These are phyloP conservation scores for Tolypocladium sp. DNA, from an alignment of 2,329 filamentous ascomycete genomes.

Conservation along the genomic window DNA sequence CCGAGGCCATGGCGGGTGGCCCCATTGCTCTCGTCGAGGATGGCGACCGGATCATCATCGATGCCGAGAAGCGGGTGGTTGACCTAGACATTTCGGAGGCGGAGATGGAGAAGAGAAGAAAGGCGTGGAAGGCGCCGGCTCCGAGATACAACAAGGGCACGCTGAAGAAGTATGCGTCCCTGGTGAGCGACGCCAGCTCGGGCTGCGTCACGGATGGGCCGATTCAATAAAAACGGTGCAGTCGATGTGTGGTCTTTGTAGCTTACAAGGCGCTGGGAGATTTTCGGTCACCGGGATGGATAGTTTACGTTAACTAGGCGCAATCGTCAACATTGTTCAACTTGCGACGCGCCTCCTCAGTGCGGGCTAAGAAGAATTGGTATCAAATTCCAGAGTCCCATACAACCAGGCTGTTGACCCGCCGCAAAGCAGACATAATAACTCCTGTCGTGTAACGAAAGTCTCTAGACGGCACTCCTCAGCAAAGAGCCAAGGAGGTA, in stretches of 20 bases:
- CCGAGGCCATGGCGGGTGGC: slow-evolving; percentile 77
- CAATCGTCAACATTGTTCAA: not conserved
- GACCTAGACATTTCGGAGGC: slow-evolving; percentile 58
- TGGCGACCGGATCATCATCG: slow-evolving; percentile 73
- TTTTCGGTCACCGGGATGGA: not conserved
- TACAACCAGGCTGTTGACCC: not conserved
- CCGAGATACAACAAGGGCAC: slow-evolving; percentile 54
- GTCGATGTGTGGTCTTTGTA: not conserved
- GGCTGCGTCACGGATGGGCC: slow-evolving; percentile 47
- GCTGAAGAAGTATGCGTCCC: slow-evolving; percentile 57
- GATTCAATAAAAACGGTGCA: slow-evolving; percentile 4
- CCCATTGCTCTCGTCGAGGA: slow-evolving; percentile 77
- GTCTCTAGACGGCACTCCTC: not conserved
- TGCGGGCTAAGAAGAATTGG: not conserved
- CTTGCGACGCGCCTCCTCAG: not conserved
- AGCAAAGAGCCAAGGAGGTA: not conserved
- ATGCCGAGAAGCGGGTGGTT: slow-evolving; percentile 64
- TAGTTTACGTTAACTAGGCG: not conserved
- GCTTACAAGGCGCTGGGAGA: not conserved
- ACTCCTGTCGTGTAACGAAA: not conserved
- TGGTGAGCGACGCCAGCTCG: slow-evolving; percentile 50
- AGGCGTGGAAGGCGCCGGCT: slow-evolving; percentile 53
- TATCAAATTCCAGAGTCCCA: too few relatives aligned
- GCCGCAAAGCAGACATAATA: not conserved
- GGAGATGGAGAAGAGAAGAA: slow-evolving; percentile 49